Conservation (phyloP, 192 early-diverging fungal species). For the Coemansia aciculifera region DNA sequence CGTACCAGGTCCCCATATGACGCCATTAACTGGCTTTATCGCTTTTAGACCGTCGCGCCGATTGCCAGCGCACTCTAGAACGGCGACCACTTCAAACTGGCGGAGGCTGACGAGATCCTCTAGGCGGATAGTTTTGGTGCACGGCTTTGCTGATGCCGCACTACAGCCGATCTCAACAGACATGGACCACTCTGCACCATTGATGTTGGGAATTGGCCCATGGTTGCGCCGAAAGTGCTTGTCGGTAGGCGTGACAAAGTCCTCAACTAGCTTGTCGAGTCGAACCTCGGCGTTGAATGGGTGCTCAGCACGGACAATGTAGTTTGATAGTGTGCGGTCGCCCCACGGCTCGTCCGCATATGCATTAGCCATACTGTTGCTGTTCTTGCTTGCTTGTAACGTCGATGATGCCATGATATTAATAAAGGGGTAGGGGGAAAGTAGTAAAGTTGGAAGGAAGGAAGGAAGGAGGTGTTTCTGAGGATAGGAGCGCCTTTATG, state of each 20-base stretch:
- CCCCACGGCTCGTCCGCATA: conserved; percentile 73
- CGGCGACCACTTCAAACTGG: conserved; percentile 62
- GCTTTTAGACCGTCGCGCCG: conserved; percentile 76
- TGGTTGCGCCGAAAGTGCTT: conserved; percentile 87
- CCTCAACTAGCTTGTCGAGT: conserved; percentile 59
- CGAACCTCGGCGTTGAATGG: conserved; percentile 90
- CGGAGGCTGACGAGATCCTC: conserved; percentile 59
- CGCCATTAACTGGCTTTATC: conserved; percentile 75
- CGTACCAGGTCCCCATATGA: conserved; percentile 79
- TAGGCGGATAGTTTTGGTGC: conserved; percentile 49
- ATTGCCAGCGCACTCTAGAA: conserved; percentile 85
- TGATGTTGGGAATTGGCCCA: conserved; percentile 82
- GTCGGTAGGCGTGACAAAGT: conserved; percentile 74
- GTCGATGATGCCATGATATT: neutral
- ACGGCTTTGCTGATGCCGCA: conserved; percentile 14
- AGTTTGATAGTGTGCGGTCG: conserved; percentile 56
- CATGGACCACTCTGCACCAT: conserved; percentile 58
- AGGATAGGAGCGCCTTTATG: neutral
- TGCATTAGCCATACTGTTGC: neutral
- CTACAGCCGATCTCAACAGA: conserved; percentile 53
- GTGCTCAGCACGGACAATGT: conserved; percentile 64
- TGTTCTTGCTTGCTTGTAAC: neutral
- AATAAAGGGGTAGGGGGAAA: neutral
- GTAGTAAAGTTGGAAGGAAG: neutral
- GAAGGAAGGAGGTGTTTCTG: neutral